Evolutionary conservation across 345 rosid genomes (phyloP), one percentile per base, ranked within the genome.

Genomic region (Geranium rotundifolium): DNA sequence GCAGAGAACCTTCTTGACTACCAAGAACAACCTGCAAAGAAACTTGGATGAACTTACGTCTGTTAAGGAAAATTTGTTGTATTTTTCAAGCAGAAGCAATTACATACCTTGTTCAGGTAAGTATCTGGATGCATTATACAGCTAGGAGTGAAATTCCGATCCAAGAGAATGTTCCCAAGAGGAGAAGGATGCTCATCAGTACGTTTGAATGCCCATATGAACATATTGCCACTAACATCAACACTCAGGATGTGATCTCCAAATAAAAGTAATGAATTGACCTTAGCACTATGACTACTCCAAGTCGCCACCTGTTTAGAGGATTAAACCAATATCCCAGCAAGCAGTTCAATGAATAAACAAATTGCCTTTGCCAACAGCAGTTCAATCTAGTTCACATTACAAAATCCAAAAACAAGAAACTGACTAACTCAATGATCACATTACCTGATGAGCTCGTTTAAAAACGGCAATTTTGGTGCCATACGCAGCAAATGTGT

Each of bases 101-200:
- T n/a, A n/a, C n/a, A n/a, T 64, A 90, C 99, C 92, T 90, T 93
- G 75, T 93, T 93, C 19, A 90, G 61, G 75, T 93, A 88, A 66
- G 99, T 93, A 68, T 93, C 96, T 17, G 97, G 99, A 64, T 93
- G 99, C 79, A 88, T 80, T 66, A 93, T 73, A 75, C 88, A 86
- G 17, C 81, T 78, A 17, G 99, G 97, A 52, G 76, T 84, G 71
- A 86, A 90, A 17, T 76, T 75, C 39, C 69, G 76, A 67, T 72
- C 76, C 17, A 93, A 74, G 68, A 77, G 54, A 57, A 90, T 74
- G 63, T 83, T 89, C 15, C 87, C 96, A 72, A 79, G 13, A 0
- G 97, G 96, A 54, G 77, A 75, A 69, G 67, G 78, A 76, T 82
- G 80, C 55, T 77, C 72, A 62, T 80, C 84, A 37, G 80, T 72